phyloP scores from a whole-genome alignment of 129 eudicot species.

The Saposhnikovia divaricata region DNA sequence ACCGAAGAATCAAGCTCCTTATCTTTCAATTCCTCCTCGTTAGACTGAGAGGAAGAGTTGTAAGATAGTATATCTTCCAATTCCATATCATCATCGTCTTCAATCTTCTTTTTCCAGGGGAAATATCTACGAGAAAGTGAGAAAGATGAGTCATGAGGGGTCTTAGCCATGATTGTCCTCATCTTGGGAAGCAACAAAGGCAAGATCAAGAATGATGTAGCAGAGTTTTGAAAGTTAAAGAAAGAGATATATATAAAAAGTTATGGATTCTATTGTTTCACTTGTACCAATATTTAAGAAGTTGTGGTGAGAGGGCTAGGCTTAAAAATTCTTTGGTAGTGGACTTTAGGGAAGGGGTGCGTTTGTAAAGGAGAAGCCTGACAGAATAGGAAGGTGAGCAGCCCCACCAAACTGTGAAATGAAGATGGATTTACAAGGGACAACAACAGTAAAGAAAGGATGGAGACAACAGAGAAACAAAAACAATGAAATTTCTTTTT shows the following conservation, averaged over 20 bases:
- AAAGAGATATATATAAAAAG: constrained; percentile 14
- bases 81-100: constrained; percentile 23
- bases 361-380: constrained; percentile 30
- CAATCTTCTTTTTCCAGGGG: constrained; percentile 53
- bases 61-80: constrained; percentile 41
- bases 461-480: neutral
- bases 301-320: constrained; percentile 12
- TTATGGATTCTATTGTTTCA: neutral
- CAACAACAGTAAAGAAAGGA: constrained; percentile 10
- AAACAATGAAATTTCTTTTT: neutral
- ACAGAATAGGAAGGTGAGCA: constrained; percentile 65
- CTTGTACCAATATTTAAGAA: constrained; percentile 3
- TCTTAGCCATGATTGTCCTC: constrained; percentile 89
- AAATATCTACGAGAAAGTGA: constrained; percentile 88
- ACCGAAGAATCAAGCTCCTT: constrained; percentile 19
- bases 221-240: neutral
- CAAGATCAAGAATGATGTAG: constrained; percentile 13
- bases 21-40: constrained; percentile 18
- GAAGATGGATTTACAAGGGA: constrained; percentile 10
- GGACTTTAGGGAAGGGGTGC: constrained; percentile 1
- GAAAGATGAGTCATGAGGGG: constrained; percentile 69
- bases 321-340: constrained; percentile 9
- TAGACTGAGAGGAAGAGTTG: constrained; percentile 36
- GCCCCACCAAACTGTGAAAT: constrained; percentile 55
- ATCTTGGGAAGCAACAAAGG: constrained; percentile 25